Percentiles rank a stretch among this genome's conserved stretches.
Evolutionary conservation across 1,284 basidiomycete genomes (phyloP).

Genomic region (Heterobasidion parviporum): DNA sequence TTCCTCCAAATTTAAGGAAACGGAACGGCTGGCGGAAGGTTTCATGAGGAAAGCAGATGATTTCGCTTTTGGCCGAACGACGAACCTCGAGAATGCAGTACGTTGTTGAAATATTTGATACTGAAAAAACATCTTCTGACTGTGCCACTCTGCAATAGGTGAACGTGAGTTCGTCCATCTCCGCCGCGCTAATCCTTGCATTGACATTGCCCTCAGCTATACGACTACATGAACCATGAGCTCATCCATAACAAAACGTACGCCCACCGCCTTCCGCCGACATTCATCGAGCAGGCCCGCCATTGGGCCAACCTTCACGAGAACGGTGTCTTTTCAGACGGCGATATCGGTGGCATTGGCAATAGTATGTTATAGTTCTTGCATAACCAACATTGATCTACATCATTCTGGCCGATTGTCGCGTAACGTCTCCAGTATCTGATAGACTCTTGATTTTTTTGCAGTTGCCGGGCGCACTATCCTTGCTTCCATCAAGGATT

Average conservation of each 20-base stretch:
- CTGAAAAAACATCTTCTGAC: not conserved
- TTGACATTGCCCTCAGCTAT: slow-evolving; percentile 37
- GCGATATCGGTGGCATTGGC: slow-evolving; percentile 55
- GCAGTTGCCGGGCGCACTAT: slow-evolving; percentile 75
- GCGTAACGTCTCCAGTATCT: no score
- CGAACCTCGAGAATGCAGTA: slow-evolving; percentile 64
- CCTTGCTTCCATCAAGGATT: slow-evolving; percentile 59
- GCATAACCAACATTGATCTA: no score
- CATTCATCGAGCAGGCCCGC: slow-evolving; percentile 60
- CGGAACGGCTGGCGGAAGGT: slow-evolving; percentile 41
- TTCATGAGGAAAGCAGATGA: slow-evolving; percentile 63
- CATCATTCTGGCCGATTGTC: no score
- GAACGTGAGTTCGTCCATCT: slow-evolving; percentile 42
- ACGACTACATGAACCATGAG: slow-evolving; percentile 70
- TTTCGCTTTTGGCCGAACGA: slow-evolving; percentile 62
- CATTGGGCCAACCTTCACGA: slow-evolving; percentile 74
- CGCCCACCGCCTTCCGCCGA: slow-evolving; percentile 63
- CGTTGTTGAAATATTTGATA: slow-evolving; percentile 16
- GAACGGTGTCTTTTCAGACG: slow-evolving; percentile 64
- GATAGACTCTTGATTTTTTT: not conserved
- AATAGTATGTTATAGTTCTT: slow-evolving; percentile 40
- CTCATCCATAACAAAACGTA: slow-evolving; percentile 75
- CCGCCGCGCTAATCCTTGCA: not conserved
- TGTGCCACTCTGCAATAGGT: slow-evolving; percentile 31
- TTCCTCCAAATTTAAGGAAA: slow-evolving; percentile 59